phyloP scores from a whole-genome alignment of 768 basidiomycete genomes.

The Bullera alba region DNA sequence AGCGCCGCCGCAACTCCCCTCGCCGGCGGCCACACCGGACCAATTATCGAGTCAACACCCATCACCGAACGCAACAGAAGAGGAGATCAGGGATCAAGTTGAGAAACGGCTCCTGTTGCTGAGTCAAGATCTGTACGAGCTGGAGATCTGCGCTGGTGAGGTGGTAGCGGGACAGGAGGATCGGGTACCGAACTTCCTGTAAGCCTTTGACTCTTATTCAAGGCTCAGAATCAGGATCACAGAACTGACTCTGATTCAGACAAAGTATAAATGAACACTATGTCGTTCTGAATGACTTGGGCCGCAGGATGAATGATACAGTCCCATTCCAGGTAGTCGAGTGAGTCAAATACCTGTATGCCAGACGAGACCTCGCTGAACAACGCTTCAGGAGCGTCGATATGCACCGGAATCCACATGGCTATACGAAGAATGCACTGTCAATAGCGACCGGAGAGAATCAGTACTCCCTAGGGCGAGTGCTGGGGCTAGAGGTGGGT shows the following conservation, averaged over 20 bases:
- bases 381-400: slow-evolving; percentile 20
- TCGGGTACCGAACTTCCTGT: slow-evolving; percentile 31
- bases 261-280: slow-evolving; percentile 23
- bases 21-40: slow-evolving; percentile 27
- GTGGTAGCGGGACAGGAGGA: slow-evolving; percentile 30
- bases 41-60: background rate
- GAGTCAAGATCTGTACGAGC: slow-evolving; percentile 37
- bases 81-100: slow-evolving; percentile 12
- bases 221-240: background rate
- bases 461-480: slow-evolving; percentile 33
- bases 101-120: slow-evolving; percentile 24
- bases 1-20: slow-evolving; percentile 22
- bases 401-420: slow-evolving; percentile 30
- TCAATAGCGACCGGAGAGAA: slow-evolving; percentile 32
- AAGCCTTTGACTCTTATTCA: background rate
- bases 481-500: slow-evolving; percentile 36
- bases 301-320: slow-evolving; percentile 21
- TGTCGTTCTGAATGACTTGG: slow-evolving; percentile 14
- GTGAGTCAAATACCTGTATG: slow-evolving; percentile 12
- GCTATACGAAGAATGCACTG: slow-evolving; percentile 30
- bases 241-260: slow-evolving; percentile 11
- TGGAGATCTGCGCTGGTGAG: slow-evolving; percentile 40
- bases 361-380: background rate
- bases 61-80: background rate
- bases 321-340: slow-evolving; percentile 36